A percentile compares a stretch with the other conserved stretches of the same genome.
phyloP scores from a whole-genome alignment of 2,329 filamentous ascomycete species.

The Aulographum hederae region DNA sequence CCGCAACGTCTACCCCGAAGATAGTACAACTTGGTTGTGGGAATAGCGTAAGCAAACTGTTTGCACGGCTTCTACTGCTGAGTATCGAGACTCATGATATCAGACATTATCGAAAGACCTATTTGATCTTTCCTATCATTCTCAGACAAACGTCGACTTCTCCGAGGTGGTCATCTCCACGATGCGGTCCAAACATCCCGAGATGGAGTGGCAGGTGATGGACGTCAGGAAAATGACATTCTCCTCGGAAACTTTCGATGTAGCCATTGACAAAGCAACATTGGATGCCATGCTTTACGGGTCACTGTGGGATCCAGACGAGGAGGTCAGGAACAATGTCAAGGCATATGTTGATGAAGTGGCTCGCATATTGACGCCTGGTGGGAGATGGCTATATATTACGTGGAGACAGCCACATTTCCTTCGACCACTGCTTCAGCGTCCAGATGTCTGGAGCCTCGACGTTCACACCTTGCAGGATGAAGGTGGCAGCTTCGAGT shows the following conservation, averaged over 20 bases:
- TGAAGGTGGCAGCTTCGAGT: constrained; percentile 10
- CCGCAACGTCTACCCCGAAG: too few relatives aligned
- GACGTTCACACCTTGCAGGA: constrained; percentile 9
- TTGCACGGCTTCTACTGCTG: too few relatives aligned
- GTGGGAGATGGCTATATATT: constrained; percentile 32
- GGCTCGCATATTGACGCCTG: constrained; percentile 27
- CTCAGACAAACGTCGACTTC: constrained; percentile 39
- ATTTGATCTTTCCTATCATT: constrained; percentile 25
- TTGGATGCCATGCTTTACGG: constrained; percentile 38
- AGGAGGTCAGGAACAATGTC: constrained; percentile 29
- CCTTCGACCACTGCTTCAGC: constrained; percentile 12
- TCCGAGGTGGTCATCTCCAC: constrained; percentile 31
- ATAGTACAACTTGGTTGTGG: too few relatives aligned
- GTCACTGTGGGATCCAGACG: constrained; percentile 33
- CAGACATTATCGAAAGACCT: constrained; percentile 35
- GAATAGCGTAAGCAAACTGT: too few relatives aligned
- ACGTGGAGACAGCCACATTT: constrained; percentile 16
- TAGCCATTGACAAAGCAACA: constrained; percentile 40
- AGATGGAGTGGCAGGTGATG: constrained; percentile 30
- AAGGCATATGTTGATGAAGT: constrained; percentile 32
- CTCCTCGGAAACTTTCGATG: constrained; percentile 24
- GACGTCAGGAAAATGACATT: constrained; percentile 33
- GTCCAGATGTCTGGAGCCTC: constrained; percentile 10
- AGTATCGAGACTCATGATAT: too few relatives aligned
- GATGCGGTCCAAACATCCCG: constrained; percentile 28